phyloP scores from a whole-genome alignment of 768 basidiomycete genomes.

The Mycena albidolilacea region DNA sequence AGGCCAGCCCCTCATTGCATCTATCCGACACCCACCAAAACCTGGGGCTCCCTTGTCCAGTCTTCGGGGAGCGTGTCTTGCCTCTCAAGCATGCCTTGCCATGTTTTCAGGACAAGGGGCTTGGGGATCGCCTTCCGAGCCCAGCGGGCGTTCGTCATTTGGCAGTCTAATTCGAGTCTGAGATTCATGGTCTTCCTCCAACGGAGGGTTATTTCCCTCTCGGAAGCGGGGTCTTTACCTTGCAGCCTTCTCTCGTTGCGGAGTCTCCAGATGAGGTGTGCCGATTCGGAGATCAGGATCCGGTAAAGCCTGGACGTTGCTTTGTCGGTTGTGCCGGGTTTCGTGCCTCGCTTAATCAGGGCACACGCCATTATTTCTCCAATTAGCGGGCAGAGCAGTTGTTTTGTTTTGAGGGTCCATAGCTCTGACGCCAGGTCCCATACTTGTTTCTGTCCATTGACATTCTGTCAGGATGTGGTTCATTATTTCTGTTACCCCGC shows the following conservation, averaged over 20 bases:
- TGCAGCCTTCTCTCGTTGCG: not conserved
- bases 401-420: not conserved
- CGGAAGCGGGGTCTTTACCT: no score
- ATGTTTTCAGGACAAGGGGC: no score
- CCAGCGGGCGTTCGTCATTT: no score
- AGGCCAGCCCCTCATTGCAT: no score
- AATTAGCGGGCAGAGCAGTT: not conserved
- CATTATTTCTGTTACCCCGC: not conserved
- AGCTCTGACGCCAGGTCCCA: not conserved
- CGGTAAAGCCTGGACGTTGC: not conserved
- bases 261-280: not conserved
- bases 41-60: no score
- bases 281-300: not conserved
- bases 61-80: no score
- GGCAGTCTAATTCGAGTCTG: no score
- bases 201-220: no score
- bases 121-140: no score
- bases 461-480: not conserved
- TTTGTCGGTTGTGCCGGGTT: not conserved
- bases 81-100: no score
- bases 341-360: not conserved
- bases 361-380: not conserved
- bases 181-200: no score
- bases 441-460: not conserved
- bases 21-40: no score